Evolutionary conservation across 768 basidiomycete species (phyloP).

Genomic region (Mycena floridula): DNA sequence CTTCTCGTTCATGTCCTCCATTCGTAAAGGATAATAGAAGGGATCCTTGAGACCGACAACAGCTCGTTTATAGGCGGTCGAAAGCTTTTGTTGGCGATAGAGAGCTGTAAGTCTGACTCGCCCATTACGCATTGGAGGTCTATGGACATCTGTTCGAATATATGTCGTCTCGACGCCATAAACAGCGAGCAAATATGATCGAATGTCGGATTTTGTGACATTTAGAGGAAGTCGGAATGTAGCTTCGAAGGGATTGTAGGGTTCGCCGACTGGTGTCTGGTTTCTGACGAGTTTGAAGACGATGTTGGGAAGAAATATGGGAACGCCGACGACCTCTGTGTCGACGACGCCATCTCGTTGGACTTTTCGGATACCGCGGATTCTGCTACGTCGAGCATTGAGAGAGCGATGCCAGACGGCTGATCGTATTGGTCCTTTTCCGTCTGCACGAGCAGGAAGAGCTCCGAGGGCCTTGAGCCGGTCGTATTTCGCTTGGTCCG

Average conservation of each 20-base stretch:
- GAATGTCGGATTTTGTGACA: slow-evolving; percentile 89
- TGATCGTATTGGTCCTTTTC: slow-evolving; percentile 31
- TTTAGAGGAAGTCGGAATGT: slow-evolving; percentile 89
- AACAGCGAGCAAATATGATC: slow-evolving; percentile 76
- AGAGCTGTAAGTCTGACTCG: slow-evolving; percentile 14
- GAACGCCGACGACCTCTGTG: slow-evolving; percentile 64
- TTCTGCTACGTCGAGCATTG: slow-evolving; percentile 52
- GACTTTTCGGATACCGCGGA: slow-evolving; percentile 56
- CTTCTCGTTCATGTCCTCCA: slow-evolving; percentile 60
- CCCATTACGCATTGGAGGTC: slow-evolving; percentile 42
- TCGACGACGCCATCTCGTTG: slow-evolving; percentile 33
- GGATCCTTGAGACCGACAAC: slow-evolving; percentile 89
- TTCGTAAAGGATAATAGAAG: slow-evolving; percentile 84
- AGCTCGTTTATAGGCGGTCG: slow-evolving; percentile 81
- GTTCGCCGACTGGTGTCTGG: slow-evolving; percentile 61
- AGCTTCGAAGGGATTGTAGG: slow-evolving; percentile 93
- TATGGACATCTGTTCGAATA: slow-evolving; percentile 91
- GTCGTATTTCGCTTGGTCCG: slow-evolving; percentile 56
- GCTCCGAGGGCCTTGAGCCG: slow-evolving; percentile 51
- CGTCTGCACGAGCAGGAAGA: slow-evolving; percentile 29
- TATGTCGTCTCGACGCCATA: slow-evolving; percentile 90
- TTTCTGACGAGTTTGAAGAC: slow-evolving; percentile 82
- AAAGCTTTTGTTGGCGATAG: slow-evolving; percentile 24
- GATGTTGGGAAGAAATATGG: slow-evolving; percentile 87
- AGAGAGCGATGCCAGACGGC: slow-evolving; percentile 54